Evolutionary conservation across 768 basidiomycete species (phyloP).

Genomic region (Wakefieldia striispora): DNA sequence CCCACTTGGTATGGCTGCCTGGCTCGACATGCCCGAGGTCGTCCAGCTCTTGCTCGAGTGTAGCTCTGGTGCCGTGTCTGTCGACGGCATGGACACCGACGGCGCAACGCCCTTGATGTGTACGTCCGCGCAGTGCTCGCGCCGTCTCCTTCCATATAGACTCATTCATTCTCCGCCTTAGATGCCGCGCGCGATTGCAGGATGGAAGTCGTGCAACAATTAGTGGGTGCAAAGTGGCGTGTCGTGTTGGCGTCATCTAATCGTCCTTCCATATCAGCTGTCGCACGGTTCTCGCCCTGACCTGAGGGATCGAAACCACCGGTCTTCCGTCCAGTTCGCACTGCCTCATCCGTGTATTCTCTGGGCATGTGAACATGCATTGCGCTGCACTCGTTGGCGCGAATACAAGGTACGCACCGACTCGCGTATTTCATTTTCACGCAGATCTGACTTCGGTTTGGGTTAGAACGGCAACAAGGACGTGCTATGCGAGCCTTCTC

Average conservation of each 20-base stretch:
- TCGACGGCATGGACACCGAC: slow-evolving; percentile 71
- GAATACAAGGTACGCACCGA: slow-evolving; percentile 50
- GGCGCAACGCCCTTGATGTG: slow-evolving; percentile 85
- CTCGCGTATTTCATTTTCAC: neutral
- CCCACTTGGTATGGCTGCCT: slow-evolving; percentile 75
- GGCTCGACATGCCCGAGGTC: slow-evolving; percentile 62
- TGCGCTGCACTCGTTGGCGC: slow-evolving; percentile 59
- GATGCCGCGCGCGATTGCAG: slow-evolving; percentile 77
- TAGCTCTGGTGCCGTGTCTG: slow-evolving; percentile 59
- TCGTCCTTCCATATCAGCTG: slow-evolving; percentile 32
- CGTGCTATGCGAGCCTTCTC: slow-evolving; percentile 24
- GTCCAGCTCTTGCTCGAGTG: slow-evolving; percentile 66
- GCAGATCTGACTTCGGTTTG: slow-evolving; percentile 1
- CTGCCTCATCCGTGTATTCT: slow-evolving; percentile 59
- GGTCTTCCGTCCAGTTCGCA: slow-evolving; percentile 70
- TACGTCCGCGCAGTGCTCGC: slow-evolving; percentile 37
- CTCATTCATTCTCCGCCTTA: slow-evolving; percentile 27
- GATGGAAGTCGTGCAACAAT: slow-evolving; percentile 59
- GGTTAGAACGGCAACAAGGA: slow-evolving; percentile 33
- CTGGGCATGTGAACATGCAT: slow-evolving; percentile 66
- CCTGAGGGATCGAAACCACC: slow-evolving; percentile 66
- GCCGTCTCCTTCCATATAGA: neutral
- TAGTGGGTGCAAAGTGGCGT: slow-evolving; percentile 44
- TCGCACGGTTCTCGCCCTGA: slow-evolving; percentile 72
- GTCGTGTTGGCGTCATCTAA: slow-evolving; percentile 11